Evolutionary conservation across 2,329 filamentous ascomycete species (phyloP).

Genomic region (Alternaria atra): DNA sequence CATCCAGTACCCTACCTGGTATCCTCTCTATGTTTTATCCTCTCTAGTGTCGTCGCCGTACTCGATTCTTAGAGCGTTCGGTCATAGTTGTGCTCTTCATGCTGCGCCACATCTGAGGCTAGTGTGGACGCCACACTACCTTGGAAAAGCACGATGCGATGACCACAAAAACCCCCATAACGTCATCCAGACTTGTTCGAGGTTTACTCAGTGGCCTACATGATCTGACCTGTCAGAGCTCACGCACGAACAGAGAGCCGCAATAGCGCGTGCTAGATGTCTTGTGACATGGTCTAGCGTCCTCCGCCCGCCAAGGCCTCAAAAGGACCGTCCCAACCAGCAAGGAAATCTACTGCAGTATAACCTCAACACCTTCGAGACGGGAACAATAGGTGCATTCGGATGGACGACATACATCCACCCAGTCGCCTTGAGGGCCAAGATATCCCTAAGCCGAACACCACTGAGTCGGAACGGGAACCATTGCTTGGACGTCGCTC

Average conservation of each 20-base stretch:
- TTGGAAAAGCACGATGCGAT: neutral
- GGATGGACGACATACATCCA: slow-evolving; percentile 3
- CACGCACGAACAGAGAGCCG: neutral
- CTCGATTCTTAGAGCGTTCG: neutral
- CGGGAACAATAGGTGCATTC: neutral
- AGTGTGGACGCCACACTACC: neutral
- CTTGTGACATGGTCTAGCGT: slow-evolving; percentile 5
- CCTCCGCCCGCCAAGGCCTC: neutral
- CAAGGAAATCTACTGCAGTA: neutral
- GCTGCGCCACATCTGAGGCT: neutral
- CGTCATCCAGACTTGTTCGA: neutral
- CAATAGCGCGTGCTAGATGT: slow-evolving; percentile 2
- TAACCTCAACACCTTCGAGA: neutral
- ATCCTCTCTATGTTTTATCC: no score
- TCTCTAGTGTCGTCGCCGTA: neutral
- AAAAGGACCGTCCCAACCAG: slow-evolving; percentile 1
- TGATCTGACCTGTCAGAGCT: neutral
- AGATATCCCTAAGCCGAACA: slow-evolving; percentile 23
- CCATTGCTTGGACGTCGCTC: slow-evolving; percentile 36
- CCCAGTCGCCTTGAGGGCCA: neutral
- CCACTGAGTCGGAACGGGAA: slow-evolving; percentile 38
- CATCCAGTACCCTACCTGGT: neutral
- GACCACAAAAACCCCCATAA: neutral
- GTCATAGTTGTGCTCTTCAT: neutral
- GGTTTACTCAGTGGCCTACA: neutral